Percentiles rank a stretch among this genome's conserved stretches.
Evolutionary conservation across 148 eudicot genomes (phyloP).

Genomic region (Euryodendron excelsum): DNA sequence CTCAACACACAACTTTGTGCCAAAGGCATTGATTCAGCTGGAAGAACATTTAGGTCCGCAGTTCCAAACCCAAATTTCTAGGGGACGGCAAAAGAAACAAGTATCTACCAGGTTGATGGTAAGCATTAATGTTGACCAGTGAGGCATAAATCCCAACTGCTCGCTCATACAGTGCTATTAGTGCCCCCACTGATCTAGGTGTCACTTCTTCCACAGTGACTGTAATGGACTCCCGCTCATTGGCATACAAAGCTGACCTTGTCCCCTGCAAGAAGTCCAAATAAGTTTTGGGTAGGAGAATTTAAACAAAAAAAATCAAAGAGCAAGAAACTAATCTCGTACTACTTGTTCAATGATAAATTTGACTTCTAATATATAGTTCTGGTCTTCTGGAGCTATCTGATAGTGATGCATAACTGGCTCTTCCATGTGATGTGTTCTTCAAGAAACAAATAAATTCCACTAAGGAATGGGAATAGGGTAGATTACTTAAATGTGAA

Average conservation of each 20-base stretch:
- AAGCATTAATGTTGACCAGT: slow-evolving; percentile 86
- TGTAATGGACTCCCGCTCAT: slow-evolving; percentile 87
- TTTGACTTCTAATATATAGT: neutral
- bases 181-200: slow-evolving; percentile 92
- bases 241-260: slow-evolving; percentile 91
- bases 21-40: neutral
- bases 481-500: neutral
- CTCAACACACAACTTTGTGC: neutral
- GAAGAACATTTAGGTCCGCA: neutral
- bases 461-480: neutral
- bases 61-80: neutral
- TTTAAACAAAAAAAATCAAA: neutral
- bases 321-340: neutral
- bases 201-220: slow-evolving; percentile 97
- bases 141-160: slow-evolving; percentile 98
- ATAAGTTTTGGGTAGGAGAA: slow-evolving; percentile 3
- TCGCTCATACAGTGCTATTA: slow-evolving; percentile 91
- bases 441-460: neutral
- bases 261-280: slow-evolving; percentile 66
- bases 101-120: slow-evolving; percentile 91
- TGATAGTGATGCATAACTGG: neutral
- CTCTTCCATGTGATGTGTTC: neutral
- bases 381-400: neutral
- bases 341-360: neutral
- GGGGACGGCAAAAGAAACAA: slow-evolving; percentile 5